Percentiles rank a stretch among this genome's conserved stretches.
phyloP scores from a whole-genome alignment of 1,139 yeast species.

The Magnusiomyces fungicola region DNA sequence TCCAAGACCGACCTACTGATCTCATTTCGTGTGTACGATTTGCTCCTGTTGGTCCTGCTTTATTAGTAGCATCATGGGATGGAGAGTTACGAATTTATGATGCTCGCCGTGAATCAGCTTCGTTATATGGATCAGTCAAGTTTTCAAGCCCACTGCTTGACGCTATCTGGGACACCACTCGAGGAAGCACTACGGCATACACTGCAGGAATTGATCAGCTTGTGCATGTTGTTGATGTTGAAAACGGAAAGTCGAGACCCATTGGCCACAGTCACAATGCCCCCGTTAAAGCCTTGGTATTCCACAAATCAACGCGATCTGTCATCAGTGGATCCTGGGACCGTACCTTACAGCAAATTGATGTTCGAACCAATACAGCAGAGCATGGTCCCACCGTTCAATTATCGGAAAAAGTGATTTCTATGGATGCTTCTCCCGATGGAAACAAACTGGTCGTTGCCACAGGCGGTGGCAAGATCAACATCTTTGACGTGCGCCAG shows the following conservation, averaged over 20 bases:
- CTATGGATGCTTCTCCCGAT: conserved; percentile 47
- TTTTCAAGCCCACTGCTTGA: conserved; percentile 30
- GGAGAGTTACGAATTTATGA: conserved; percentile 28
- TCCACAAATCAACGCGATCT: conserved; percentile 26
- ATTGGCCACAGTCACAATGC: conserved; percentile 31
- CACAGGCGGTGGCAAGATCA: conserved; percentile 46
- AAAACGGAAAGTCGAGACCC: conserved; percentile 20
- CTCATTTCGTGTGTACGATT: conserved; percentile 28
- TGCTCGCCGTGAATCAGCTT: conserved; percentile 16
- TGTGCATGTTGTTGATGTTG: conserved; percentile 26
- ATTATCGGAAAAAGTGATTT: conserved; percentile 51
- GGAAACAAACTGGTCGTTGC: conserved; percentile 46
- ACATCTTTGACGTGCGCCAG: conserved; percentile 52
- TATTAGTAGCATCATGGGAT: conserved; percentile 37
- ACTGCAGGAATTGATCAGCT: conserved; percentile 27
- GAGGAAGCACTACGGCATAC: conserved; percentile 20
- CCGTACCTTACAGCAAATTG: conserved; percentile 39
- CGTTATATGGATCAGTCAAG: conserved; percentile 17
- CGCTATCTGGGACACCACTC: conserved; percentile 27
- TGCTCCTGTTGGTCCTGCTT: conserved; percentile 21
- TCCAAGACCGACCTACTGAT: conserved; percentile 24
- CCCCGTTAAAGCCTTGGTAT: conserved; percentile 30
- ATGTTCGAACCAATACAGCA: conserved; percentile 23
- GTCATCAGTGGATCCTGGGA: conserved; percentile 53
- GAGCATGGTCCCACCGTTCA: conserved; percentile 14